Percentiles rank a stretch among this genome's conserved stretches.
Conservation (phyloP, 139 green algal species). For the Bryopsis sp. region DNA sequence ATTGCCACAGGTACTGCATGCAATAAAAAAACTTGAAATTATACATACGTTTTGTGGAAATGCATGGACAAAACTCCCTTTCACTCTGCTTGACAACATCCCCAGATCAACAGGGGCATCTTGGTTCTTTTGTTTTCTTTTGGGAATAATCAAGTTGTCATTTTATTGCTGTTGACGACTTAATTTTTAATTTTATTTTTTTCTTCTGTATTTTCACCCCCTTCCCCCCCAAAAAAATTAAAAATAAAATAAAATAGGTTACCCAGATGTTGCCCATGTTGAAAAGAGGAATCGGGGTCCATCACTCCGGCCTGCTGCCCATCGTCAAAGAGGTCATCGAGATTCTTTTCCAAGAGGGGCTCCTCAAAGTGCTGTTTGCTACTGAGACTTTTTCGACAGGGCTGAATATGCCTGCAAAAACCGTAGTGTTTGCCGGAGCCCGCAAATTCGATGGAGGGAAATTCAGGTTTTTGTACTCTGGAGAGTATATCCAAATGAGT, state of each 20-base stretch:
- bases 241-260: too few relatives aligned
- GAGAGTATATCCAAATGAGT: slow-evolving; percentile 98
- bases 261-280: slow-evolving; percentile 82
- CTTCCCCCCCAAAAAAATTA: too few relatives aligned
- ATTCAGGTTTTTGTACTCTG: slow-evolving; percentile 50
- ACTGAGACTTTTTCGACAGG: slow-evolving; percentile 97
- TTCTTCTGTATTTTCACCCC: too few relatives aligned
- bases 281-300: slow-evolving; percentile 65
- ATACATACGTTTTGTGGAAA: too few relatives aligned
- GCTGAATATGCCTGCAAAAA: slow-evolving; percentile 96
- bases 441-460: slow-evolving; percentile 81
- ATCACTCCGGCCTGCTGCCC: slow-evolving; percentile 80
- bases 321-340: slow-evolving; percentile 97
- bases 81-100: too few relatives aligned
- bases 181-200: slow-evolving; percentile 48
- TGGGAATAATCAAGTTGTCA: too few relatives aligned
- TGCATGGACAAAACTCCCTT: too few relatives aligned
- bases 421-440: slow-evolving; percentile 83
- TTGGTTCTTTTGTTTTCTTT: too few relatives aligned
- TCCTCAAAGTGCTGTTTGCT: slow-evolving; percentile 69
- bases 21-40: slow-evolving; percentile 57
- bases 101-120: too few relatives aligned
- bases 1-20: slow-evolving; percentile 64
- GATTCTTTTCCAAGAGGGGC: slow-evolving; percentile 86
- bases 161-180: slow-evolving; percentile 76